Percentiles rank a stretch among this genome's conserved stretches.
Evolutionary conservation across 768 basidiomycete species (phyloP).

Genomic region (Mycena crocata): DNA sequence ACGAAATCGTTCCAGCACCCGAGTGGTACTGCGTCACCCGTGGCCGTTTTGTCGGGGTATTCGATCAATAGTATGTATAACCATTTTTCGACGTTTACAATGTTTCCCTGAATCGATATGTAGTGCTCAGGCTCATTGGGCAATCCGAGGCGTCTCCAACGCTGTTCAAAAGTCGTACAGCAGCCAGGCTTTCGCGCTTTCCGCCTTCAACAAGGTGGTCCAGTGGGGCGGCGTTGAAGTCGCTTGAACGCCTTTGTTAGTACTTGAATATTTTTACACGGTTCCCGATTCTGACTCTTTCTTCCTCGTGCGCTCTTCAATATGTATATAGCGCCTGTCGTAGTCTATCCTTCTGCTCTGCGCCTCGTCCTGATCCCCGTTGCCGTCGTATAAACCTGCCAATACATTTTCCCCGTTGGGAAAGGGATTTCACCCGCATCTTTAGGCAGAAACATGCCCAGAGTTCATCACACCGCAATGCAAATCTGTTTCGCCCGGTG

Average conservation of each 20-base stretch:
- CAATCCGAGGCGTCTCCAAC: background rate
- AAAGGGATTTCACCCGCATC: too few species aligned
- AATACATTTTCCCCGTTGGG: too few species aligned
- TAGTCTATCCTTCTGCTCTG: too few species aligned
- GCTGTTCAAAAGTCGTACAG: background rate
- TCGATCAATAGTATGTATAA: background rate
- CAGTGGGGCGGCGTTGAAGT: background rate
- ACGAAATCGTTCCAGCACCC: background rate
- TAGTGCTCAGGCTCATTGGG: background rate
- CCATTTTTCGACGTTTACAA: too few species aligned
- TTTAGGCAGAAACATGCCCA: too few species aligned
- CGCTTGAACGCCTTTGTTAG: too few species aligned
- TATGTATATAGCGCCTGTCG: too few species aligned
- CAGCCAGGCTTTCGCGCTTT: background rate
- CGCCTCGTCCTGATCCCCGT: too few species aligned
- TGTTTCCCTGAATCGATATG: too few species aligned
- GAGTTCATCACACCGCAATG: too few species aligned
- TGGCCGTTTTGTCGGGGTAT: background rate
- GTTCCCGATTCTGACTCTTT: background rate
- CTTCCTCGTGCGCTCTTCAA: background rate
- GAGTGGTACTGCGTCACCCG: slow-evolving; percentile 2
- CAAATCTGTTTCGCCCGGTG: too few species aligned
- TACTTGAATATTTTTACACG: background rate
- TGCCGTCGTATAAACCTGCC: too few species aligned
- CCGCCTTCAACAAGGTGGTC: slow-evolving; percentile 1